Conservation (phyloP, 306 rosid species). For the Rosa chinensis region DNA sequence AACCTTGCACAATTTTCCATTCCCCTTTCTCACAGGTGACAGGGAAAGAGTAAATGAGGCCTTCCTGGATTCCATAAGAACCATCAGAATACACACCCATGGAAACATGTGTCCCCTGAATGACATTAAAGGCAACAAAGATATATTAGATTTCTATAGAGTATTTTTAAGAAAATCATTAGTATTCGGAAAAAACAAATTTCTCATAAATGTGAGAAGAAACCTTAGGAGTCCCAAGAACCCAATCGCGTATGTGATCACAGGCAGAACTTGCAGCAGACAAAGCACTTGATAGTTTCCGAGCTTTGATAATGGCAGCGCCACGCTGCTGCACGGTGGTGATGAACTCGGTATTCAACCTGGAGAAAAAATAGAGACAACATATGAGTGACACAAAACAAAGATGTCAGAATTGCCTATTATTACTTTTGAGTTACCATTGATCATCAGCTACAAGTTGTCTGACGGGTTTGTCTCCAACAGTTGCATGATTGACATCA, state of each 20-base stretch:
- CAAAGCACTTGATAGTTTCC: slow-evolving; percentile 61
- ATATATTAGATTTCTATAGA: neutral
- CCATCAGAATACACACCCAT: slow-evolving; percentile 98
- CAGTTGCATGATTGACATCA: slow-evolving; percentile 80
- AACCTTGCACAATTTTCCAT: slow-evolving; percentile 87
- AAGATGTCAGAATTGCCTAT: neutral
- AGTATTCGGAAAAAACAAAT: slow-evolving; percentile 6
- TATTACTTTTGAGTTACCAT: slow-evolving; percentile 40
- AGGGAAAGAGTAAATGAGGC: slow-evolving; percentile 87
- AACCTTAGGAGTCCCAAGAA: slow-evolving; percentile 70
- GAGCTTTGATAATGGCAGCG: slow-evolving; percentile 55
- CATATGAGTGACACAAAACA: neutral
- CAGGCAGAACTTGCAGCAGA: slow-evolving; percentile 79
- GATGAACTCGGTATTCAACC: slow-evolving; percentile 77
- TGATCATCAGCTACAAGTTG: slow-evolving; percentile 55
- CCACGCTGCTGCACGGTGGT: slow-evolving; percentile 70
- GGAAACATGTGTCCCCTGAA: slow-evolving; percentile 78
- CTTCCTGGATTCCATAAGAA: slow-evolving; percentile 69
- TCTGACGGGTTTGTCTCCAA: slow-evolving; percentile 51
- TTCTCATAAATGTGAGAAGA: neutral
- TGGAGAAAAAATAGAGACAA: slow-evolving; percentile 14
- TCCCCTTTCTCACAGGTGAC: slow-evolving; percentile 88
- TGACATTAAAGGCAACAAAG: slow-evolving; percentile 9
- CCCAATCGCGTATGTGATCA: slow-evolving; percentile 77
- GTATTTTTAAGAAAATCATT: neutral